A percentile compares a stretch with the other conserved stretches of the same genome.
Evolutionary conservation across 192 early-diverging fungal species (phyloP).

Genomic region (Haplosporangium gracile): DNA sequence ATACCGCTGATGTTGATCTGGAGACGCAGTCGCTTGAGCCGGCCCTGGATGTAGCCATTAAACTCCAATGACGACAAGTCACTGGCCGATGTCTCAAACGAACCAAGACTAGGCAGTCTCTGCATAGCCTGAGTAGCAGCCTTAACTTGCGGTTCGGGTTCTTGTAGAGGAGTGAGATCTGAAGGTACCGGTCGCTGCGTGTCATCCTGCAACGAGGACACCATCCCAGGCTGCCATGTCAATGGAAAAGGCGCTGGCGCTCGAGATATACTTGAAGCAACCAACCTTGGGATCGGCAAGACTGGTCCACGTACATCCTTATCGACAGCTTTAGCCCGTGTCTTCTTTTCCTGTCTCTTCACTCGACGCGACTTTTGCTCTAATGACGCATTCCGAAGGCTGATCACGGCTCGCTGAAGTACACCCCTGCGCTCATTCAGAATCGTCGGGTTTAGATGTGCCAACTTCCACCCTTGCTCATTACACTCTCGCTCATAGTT

Average conservation of each 20-base stretch:
- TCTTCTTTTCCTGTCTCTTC: conserved; percentile 77
- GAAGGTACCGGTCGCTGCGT: neutral
- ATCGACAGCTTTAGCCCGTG: conserved; percentile 56
- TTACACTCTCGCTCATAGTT: conserved; percentile 91
- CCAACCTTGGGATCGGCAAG: neutral
- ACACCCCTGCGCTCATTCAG: conserved; percentile 80
- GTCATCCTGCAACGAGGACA: neutral
- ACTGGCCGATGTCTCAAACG: neutral
- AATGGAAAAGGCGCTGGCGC: neutral
- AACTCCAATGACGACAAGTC: conserved; percentile 24
- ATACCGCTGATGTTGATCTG: conserved; percentile 66
- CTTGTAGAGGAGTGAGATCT: neutral
- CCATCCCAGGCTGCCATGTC: neutral
- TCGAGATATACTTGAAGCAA: neutral
- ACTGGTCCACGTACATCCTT: neutral
- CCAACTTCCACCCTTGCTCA: conserved; percentile 86
- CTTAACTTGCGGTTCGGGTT: neutral
- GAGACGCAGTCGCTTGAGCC: conserved; percentile 55
- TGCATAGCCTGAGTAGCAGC: neutral
- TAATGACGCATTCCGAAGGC: conserved; percentile 77
- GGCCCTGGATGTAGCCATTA: conserved; percentile 52
- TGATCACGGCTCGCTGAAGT: conserved; percentile 89
- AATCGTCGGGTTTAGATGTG: conserved; percentile 77
- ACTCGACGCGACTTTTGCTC: conserved; percentile 81
- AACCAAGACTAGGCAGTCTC: conserved; percentile 8